Conservation (phyloP, 108 stramenopile genomes). For the Bacterosira constricta region DNA sequence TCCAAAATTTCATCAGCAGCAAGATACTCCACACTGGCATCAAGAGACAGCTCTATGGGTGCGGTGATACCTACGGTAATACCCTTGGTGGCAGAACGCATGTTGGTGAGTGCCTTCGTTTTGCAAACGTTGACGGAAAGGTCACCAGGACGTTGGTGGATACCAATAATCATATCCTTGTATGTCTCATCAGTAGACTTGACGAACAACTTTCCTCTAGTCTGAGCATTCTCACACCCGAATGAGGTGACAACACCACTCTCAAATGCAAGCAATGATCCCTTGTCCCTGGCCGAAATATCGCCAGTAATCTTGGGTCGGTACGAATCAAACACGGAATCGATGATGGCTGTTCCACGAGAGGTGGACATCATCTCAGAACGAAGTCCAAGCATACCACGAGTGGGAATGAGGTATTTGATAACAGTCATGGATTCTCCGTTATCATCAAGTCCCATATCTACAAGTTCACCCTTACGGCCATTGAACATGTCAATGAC, state of each 20-base stretch:
- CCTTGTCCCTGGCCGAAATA: conserved; percentile 93
- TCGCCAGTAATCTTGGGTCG: conserved; percentile 81
- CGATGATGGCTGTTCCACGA: conserved; percentile 95
- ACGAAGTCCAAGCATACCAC: conserved; percentile 97
- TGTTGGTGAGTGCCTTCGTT: conserved; percentile 96
- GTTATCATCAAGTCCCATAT: conserved; percentile 91
- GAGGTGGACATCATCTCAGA: conserved; percentile 91
- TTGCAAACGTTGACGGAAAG: conserved; percentile 97
- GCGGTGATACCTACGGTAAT: conserved; percentile 89
- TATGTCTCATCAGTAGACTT: conserved; percentile 83
- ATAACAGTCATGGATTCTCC: conserved; percentile 82
- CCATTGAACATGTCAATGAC: conserved; percentile 93
- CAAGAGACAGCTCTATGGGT: conserved; percentile 92
- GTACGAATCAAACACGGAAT: conserved; percentile 95
- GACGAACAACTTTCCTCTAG: conserved; percentile 93
- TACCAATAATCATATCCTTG: conserved; percentile 98
- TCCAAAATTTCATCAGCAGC: conserved; percentile 95
- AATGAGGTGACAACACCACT: conserved; percentile 90
- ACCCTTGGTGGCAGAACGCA: conserved; percentile 96
- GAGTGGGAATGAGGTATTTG: conserved; percentile 96
- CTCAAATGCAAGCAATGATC: conserved; percentile 94
- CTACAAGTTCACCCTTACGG: conserved; percentile 94
- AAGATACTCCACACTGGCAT: conserved; percentile 97
- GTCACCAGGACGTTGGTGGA: conserved; percentile 97
- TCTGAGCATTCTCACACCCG: conserved; percentile 93